phyloP scores from a whole-genome alignment of 106 monocot genomes.

The Ottelia alismoides region DNA sequence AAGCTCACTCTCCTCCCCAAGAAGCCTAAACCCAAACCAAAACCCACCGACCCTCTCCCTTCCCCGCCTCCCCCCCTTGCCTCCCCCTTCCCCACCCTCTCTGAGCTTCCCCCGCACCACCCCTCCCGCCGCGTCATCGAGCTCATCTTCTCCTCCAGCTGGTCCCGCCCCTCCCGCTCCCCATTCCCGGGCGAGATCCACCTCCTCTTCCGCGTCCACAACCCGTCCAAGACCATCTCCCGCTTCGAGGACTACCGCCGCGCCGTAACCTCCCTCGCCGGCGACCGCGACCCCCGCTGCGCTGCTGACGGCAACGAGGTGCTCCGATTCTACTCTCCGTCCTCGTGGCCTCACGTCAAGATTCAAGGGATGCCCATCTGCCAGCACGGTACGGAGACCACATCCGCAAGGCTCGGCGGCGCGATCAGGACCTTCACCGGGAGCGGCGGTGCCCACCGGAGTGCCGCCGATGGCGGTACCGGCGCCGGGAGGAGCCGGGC shows the following conservation, averaged over 20 bases:
- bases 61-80: too few species aligned
- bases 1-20: not conserved
- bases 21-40: not conserved
- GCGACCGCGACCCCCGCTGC: slow-evolving; percentile 5
- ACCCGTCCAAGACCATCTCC: slow-evolving; percentile 3
- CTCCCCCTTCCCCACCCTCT: too few species aligned
- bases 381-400: too few species aligned
- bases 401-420: too few species aligned
- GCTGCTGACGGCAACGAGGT: slow-evolving; percentile 14
- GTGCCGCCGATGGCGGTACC: too few species aligned
- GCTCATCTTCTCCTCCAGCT: too few species aligned
- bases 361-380: not conserved
- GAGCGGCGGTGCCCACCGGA: slow-evolving; percentile 29
- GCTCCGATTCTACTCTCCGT: slow-evolving; percentile 4
- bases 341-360: not conserved
- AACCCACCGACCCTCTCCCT: not conserved
- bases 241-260: too few species aligned
- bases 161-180: too few species aligned
- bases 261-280: not conserved
- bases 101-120: too few species aligned
- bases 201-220: slow-evolving; percentile 11
- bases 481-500: slow-evolving; percentile 11
- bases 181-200: slow-evolving; percentile 9
- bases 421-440: slow-evolving; percentile 27
- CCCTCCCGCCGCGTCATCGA: too few species aligned